These are phyloP conservation scores for Malassezia japonica DNA, from an alignment of 1,284 basidiomycete species.

Conservation along the genomic window DNA sequence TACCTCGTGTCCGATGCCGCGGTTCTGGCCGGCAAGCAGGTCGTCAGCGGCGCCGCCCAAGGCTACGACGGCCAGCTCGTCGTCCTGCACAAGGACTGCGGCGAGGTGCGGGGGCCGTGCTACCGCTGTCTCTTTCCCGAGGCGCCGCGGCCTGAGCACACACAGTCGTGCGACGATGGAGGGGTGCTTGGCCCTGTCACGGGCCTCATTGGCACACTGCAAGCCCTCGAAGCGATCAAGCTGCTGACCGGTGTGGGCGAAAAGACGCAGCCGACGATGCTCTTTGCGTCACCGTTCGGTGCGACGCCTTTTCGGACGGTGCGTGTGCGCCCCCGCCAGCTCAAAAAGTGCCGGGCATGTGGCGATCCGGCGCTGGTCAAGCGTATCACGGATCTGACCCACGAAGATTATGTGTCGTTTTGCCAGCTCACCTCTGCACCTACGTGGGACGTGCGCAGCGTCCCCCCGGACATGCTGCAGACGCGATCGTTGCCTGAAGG, in stretches of 20 bases:
- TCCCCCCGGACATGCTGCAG: neutral
- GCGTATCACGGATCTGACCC: slow-evolving; percentile 24
- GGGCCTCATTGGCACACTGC: slow-evolving; percentile 79
- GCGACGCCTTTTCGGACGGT: slow-evolving; percentile 68
- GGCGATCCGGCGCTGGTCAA: slow-evolving; percentile 25
- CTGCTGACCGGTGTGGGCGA: slow-evolving; percentile 35
- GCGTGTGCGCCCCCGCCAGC: slow-evolving; percentile 57
- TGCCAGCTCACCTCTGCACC: slow-evolving; percentile 19
- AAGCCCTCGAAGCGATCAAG: slow-evolving; percentile 82
- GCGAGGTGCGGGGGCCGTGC: slow-evolving; percentile 62
- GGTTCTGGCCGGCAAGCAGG: slow-evolving; percentile 63
- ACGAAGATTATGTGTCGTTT: slow-evolving; percentile 37
- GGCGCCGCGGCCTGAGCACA: slow-evolving; percentile 38
- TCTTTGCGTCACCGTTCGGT: slow-evolving; percentile 65
- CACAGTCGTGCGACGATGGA: slow-evolving; percentile 68
- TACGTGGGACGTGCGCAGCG: slow-evolving; percentile 45
- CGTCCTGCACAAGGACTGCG: slow-evolving; percentile 31
- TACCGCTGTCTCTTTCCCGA: slow-evolving; percentile 84
- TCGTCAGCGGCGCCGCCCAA: slow-evolving; percentile 88
- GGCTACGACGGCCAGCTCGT: slow-evolving; percentile 76
- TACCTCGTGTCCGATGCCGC: slow-evolving; percentile 88
- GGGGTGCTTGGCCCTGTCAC: slow-evolving; percentile 84
- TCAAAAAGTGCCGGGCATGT: slow-evolving; percentile 30
- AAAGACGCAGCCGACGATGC: slow-evolving; percentile 54
- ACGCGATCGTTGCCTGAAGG: neutral